A percentile compares a stretch with the other conserved stretches of the same genome.
phyloP scores from a whole-genome alignment of 176 grass and related monocot genomes.

The Thalia dealbata region DNA sequence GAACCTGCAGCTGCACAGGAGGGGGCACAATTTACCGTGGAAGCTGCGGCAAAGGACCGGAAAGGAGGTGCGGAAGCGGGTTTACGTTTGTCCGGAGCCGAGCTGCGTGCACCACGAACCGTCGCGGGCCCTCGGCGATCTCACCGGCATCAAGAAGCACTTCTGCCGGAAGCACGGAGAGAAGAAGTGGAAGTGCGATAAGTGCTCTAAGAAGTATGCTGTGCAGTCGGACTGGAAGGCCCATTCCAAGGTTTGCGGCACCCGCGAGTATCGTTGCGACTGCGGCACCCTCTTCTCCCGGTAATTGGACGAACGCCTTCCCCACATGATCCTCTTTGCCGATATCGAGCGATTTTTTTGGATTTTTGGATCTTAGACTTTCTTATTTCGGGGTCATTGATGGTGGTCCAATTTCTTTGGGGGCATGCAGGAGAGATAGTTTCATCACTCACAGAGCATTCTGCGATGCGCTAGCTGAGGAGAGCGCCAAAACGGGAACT shows the following conservation, averaged over 20 bases:
- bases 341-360: not conserved
- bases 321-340: not conserved
- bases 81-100: conserved; percentile 8
- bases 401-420: not conserved
- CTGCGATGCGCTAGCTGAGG: conserved; percentile 91
- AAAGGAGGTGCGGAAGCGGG: conserved; percentile 7
- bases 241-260: conserved; percentile 18
- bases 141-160: conserved; percentile 98
- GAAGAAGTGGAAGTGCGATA: conserved; percentile 99
- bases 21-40: conserved; percentile 95
- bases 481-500: conserved; percentile 62
- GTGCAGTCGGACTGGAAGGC: conserved; percentile 22
- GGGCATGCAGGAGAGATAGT: conserved; percentile 61
- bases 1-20: conserved; percentile 91
- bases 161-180: conserved; percentile 97
- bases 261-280: conserved; percentile 20
- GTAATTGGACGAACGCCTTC: conserved; percentile 6
- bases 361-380: conserved; percentile 10
- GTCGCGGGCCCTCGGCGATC: conserved; percentile 50
- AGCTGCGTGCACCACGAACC: conserved; percentile 17
- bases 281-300: conserved; percentile 21
- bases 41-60: conserved; percentile 76
- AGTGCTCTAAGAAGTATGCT: conserved; percentile 44
- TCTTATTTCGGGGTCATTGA: not conserved
- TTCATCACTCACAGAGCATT: conserved; percentile 98